These are phyloP conservation scores for Euphorbia corollata DNA, from an alignment of 441 rosid species.

Conservation along the genomic window DNA sequence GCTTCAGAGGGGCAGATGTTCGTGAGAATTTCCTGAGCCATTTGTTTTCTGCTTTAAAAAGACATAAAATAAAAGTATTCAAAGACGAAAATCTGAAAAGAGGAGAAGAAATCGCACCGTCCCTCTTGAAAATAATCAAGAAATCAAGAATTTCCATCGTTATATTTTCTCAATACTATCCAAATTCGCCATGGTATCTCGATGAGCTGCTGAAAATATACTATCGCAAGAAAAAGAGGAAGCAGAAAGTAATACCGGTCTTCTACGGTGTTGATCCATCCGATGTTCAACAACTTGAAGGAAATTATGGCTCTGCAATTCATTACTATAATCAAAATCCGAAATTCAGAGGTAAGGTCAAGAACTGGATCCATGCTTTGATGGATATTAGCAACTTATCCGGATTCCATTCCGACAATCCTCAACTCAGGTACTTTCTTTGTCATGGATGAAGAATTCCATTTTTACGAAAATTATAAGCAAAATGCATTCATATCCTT, in stretches of 20 bases:
- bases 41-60: background rate
- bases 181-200: background rate
- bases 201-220: background rate
- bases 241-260: background rate
- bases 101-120: background rate
- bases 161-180: background rate
- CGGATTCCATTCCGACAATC: background rate
- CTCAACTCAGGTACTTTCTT: background rate
- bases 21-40: background rate
- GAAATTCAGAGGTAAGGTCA: background rate
- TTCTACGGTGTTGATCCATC: background rate
- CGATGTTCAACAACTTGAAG: background rate
- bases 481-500: no score
- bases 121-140: background rate
- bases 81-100: background rate
- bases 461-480: no score
- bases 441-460: no score
- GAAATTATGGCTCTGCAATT: background rate
- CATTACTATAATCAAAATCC: background rate
- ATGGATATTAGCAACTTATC: background rate
- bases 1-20: slow-evolving; percentile 8
- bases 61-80: background rate
- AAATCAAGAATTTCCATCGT: background rate
- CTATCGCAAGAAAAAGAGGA: background rate
- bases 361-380: background rate